Conservation (phyloP, 345 rosid species). For the Eucalyptus decipiens region DNA sequence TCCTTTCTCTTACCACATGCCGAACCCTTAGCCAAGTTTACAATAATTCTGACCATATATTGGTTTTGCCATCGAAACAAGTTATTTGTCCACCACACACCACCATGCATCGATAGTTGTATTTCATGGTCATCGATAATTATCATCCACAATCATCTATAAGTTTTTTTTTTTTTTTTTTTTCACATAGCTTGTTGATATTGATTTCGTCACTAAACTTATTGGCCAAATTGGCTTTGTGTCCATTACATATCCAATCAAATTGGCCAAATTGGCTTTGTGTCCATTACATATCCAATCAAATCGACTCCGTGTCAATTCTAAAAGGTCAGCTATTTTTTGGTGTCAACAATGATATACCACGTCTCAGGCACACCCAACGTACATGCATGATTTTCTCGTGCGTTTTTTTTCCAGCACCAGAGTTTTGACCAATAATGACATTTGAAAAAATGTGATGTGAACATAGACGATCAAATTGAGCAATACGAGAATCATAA, state of each 20-base stretch:
- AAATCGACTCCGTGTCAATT: neutral
- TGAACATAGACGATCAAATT: too few relatives aligned
- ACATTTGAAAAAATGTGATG: too few relatives aligned
- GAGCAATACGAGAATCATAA: too few relatives aligned
- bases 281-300: neutral
- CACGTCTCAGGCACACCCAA: too few relatives aligned
- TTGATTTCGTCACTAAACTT: neutral
- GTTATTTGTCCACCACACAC: neutral
- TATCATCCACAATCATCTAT: too few relatives aligned
- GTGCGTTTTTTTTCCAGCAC: too few relatives aligned
- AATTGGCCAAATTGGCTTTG: neutral
- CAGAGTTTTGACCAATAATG: too few relatives aligned
- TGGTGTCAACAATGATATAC: too few relatives aligned
- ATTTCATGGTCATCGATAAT: neutral
- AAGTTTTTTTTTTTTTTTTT: too few relatives aligned
- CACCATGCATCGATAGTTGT: too few relatives aligned
- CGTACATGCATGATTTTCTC: too few relatives aligned
- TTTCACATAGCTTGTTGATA: neutral
- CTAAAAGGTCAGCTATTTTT: neutral
- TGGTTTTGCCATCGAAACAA: too few relatives aligned
- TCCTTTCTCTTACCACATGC: neutral
- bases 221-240: neutral
- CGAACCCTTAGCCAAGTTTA: neutral
- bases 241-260: neutral
- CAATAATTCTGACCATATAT: neutral